phyloP scores from a whole-genome alignment of 73 alveolate genomes.

The Paramecium sonneborni region DNA sequence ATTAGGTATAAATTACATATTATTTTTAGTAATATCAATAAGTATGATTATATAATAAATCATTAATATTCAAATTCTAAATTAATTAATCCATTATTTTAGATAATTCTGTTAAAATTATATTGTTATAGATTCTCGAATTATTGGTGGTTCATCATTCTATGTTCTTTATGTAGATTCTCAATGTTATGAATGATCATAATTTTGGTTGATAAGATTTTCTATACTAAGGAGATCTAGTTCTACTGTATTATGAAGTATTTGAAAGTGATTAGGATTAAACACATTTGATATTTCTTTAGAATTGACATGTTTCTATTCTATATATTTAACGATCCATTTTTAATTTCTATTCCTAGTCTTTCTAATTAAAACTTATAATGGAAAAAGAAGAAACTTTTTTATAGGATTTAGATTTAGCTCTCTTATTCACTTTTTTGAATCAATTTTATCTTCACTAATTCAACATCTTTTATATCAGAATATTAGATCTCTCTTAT shows the following conservation, averaged over 20 bases:
- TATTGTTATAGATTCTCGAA: neutral
- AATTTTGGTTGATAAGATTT: neutral
- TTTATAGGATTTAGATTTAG: neutral
- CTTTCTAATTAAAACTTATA: neutral
- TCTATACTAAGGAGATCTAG: constrained; percentile 17
- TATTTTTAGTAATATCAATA: neutral
- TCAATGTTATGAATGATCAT: neutral
- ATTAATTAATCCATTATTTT: neutral
- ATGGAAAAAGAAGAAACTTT: neutral
- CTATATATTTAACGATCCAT: neutral
- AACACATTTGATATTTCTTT: neutral
- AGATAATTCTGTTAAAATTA: neutral
- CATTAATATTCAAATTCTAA: neutral
- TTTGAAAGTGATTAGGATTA: neutral
- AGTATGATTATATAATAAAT: neutral
- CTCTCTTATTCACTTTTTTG: neutral
- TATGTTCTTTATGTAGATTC: neutral
- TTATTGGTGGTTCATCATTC: neutral
- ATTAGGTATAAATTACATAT: neutral
- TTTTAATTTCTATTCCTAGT: neutral
- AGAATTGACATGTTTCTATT: neutral
- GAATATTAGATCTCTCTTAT: neutral
- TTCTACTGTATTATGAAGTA: neutral
- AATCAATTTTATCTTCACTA: neutral
- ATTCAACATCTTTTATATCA: neutral